Evolutionary conservation across 2,329 filamentous ascomycete genomes (phyloP), one percentile per base, ranked within the genome.

Genomic region (Magnaporthiopsis incrustans): DNA sequence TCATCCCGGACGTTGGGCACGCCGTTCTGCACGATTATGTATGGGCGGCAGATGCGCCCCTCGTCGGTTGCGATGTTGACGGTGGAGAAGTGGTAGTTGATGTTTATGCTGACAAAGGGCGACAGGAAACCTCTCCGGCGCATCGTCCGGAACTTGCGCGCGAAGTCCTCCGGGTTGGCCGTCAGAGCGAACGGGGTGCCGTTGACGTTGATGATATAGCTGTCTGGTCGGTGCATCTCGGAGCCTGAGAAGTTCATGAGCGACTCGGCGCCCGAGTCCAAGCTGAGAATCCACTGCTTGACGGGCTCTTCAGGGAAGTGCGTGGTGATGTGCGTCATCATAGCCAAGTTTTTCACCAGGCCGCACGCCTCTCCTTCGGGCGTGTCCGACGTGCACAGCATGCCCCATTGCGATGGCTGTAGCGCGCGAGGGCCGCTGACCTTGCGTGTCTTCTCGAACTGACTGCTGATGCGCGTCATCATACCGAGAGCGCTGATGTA

Each of bases 281-380:
- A 82, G 64, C 91, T 88, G 73, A 93, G 95, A 1, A 97, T 88
- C 74, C 96, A 87, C 71, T 91, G 89, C 70, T 88, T 89, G 22
- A 99, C 91, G 1, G 95, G 93, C 25, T 87, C 91, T 73, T 98
- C 95, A 64, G 97, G 92, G 64, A 96, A 92, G 68, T 97, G 92
- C 1, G 95, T 99, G 0, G 95, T 99, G 70, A 99, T 98, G 73
- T 99, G 96, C 62, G 96, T 99, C 95, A 99, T 99, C 65, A 99
- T 81, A 11, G 95, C 95, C 79, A 99, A 77, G 73, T 99, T 99
- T 82, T 99, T 99, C 70, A 99, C 93, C 65, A 99, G 79, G 82
- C 95, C 95, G 78, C 95, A 99, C 14, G 95, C 93, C 79, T 99
- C 95, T 77, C 95, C 95, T 88, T 99, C 95, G 8, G 95, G 95